Percentiles rank a stretch among this genome's conserved stretches.
Conservation (phyloP, 768 basidiomycete genomes). For the Boletus sp. region DNA sequence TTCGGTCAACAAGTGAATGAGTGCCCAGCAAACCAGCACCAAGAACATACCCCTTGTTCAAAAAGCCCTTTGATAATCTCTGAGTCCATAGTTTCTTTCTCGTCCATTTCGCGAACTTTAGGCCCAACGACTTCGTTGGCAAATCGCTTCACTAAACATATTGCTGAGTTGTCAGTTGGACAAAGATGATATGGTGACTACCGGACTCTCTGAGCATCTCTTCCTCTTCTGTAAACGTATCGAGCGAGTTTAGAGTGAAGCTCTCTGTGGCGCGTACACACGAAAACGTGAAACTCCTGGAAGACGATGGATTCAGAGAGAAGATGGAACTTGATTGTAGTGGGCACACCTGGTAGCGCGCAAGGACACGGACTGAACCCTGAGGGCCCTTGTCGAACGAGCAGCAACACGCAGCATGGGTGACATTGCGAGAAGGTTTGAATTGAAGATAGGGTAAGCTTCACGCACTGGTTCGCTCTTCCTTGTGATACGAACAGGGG, state of each 20-base stretch:
- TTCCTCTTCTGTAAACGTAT: slow-evolving; percentile 91
- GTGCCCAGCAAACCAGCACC: background rate
- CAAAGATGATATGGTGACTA: slow-evolving; percentile 33
- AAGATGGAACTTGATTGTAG: background rate
- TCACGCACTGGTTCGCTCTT: background rate
- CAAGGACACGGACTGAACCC: background rate
- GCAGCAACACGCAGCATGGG: slow-evolving; percentile 25
- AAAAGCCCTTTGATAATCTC: slow-evolving; percentile 83
- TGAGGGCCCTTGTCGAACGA: slow-evolving; percentile 14
- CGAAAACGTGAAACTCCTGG: slow-evolving; percentile 28
- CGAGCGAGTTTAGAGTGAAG: slow-evolving; percentile 55
- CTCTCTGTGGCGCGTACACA: slow-evolving; percentile 25
- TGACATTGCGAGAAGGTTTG: background rate
- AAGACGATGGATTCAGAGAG: background rate
- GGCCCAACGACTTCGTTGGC: slow-evolving; percentile 87
- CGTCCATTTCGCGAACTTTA: slow-evolving; percentile 96
- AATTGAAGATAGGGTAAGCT: background rate
- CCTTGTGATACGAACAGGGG: slow-evolving; percentile 1
- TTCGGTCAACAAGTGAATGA: background rate
- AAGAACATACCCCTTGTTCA: slow-evolving; percentile 79
- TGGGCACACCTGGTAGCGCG: slow-evolving; percentile 17
- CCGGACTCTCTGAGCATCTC: slow-evolving; percentile 89
- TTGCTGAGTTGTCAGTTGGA: slow-evolving; percentile 3
- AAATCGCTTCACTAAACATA: slow-evolving; percentile 73
- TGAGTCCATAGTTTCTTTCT: slow-evolving; percentile 93